A percentile compares a stretch with the other conserved stretches of the same genome.
phyloP scores from a whole-genome alignment of 2,329 filamentous ascomycete genomes.

The Penicillium brevicompactum region DNA sequence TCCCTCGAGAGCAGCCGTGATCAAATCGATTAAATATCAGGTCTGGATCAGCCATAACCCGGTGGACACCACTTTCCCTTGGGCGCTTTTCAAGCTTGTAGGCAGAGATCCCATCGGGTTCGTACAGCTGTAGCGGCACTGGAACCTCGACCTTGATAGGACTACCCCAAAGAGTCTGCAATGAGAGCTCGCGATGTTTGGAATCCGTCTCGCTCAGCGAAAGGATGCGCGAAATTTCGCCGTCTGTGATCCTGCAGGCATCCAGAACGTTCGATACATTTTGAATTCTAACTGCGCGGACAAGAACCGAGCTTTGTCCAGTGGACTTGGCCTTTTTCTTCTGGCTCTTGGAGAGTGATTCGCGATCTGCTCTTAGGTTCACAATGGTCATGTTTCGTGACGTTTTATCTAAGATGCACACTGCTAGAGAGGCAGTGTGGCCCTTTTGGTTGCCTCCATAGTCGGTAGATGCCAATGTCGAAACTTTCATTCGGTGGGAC shows the following conservation, averaged over 20 bases:
- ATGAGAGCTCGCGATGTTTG: constrained; percentile 66
- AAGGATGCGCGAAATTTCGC: constrained; percentile 67
- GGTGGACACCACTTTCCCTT: constrained; percentile 54
- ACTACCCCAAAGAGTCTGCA: constrained; percentile 75
- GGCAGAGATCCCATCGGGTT: constrained; percentile 62
- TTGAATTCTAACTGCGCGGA: constrained; percentile 50
- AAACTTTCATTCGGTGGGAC: constrained; percentile 52
- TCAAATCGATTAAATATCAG: constrained; percentile 55
- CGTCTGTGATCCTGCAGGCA: constrained; percentile 71
- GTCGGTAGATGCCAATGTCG: constrained; percentile 60
- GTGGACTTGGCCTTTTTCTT: constrained; percentile 29
- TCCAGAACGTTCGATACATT: constrained; percentile 70
- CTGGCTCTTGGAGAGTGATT: constrained; percentile 30
- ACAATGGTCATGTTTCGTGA: constrained; percentile 70
- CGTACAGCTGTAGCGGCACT: constrained; percentile 57
- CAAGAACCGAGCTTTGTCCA: constrained; percentile 29
- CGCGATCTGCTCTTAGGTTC: constrained; percentile 60
- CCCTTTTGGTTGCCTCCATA: constrained; percentile 34
- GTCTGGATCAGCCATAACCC: constrained; percentile 48
- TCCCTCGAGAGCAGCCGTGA: constrained; percentile 60
- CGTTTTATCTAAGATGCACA: constrained; percentile 70
- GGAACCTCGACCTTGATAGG: constrained; percentile 69
- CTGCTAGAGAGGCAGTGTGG: constrained; percentile 36
- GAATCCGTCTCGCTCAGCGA: constrained; percentile 67
- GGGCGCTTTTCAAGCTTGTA: constrained; percentile 53